These are phyloP conservation scores for Hypoxylon sp. DNA, from an alignment of 2,329 filamentous ascomycete species.

Conservation along the genomic window DNA sequence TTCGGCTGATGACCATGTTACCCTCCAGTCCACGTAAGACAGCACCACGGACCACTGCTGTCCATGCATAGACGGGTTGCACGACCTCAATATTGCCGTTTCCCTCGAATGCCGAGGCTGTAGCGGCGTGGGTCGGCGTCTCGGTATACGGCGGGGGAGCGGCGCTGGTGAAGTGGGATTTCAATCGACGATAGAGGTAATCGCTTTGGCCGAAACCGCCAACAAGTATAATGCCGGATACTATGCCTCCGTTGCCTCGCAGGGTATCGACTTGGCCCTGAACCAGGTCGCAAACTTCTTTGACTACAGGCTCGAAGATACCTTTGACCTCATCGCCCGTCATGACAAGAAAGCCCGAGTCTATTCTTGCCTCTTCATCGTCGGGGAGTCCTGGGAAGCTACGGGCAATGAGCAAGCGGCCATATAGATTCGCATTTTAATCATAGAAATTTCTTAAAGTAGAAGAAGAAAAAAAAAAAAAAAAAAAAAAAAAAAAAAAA, in stretches of 20 bases:
- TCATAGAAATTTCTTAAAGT: no score
- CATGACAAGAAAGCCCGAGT: conserved; percentile 80
- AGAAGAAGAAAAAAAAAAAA: no score
- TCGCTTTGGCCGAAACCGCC: conserved; percentile 84
- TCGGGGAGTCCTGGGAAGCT: conserved; percentile 78
- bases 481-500: no score
- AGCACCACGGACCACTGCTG: conserved; percentile 79
- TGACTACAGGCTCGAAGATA: conserved; percentile 79
- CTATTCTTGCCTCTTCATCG: conserved; percentile 76
- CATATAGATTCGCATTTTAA: no score
- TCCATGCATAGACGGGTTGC: conserved; percentile 85
- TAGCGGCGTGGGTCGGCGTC: conserved; percentile 70
- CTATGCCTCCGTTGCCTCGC: conserved; percentile 66
- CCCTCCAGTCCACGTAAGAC: conserved; percentile 79
- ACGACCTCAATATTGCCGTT: conserved; percentile 76
- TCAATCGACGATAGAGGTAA: conserved; percentile 76
- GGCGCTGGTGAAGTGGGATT: conserved; percentile 69
- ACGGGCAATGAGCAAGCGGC: conserved; percentile 22
- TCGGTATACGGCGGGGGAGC: conserved; percentile 72
- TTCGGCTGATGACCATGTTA: conserved; percentile 79
- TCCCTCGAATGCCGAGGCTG: conserved; percentile 56
- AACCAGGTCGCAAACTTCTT: conserved; percentile 73
- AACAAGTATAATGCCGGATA: conserved; percentile 80
- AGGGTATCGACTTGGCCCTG: conserved; percentile 73
- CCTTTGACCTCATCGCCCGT: conserved; percentile 73